Conservation (phyloP, 1,139 yeast genomes). For the Yamadazyma aaseri region DNA sequence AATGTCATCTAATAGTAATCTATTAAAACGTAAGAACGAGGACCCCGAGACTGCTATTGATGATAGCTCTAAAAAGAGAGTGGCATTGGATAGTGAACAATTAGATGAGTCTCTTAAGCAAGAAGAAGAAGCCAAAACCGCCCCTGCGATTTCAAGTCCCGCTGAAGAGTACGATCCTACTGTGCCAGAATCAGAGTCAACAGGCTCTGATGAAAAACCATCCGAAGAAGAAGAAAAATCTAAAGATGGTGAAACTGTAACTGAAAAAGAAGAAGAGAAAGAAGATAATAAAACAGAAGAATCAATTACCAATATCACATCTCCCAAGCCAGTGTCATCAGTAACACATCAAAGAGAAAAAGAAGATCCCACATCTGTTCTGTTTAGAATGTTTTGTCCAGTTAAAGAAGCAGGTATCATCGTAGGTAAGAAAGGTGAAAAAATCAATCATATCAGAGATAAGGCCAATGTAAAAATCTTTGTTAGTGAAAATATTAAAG, state of each 20-base stretch:
- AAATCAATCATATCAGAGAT: conserved; percentile 63
- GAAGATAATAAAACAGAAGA: conserved; percentile 8
- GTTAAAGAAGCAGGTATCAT: conserved; percentile 75
- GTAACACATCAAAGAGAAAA: conserved; percentile 22
- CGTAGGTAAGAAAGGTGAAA: conserved; percentile 79
- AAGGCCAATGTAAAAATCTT: conserved; percentile 66
- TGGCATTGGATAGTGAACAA: conserved; percentile 65
- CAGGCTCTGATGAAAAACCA: conserved; percentile 4
- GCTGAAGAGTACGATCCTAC: conserved; percentile 17
- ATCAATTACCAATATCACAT: conserved; percentile 5
- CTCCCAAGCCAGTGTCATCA: conserved; percentile 19
- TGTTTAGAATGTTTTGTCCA: conserved; percentile 70
- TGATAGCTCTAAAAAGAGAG: conserved; percentile 53
- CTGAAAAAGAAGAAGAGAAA: conserved; percentile 8
- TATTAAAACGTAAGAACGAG: conserved; percentile 69
- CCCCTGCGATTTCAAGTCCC: conserved; percentile 29
- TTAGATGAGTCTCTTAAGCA: conserved; percentile 29
- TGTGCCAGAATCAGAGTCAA: conserved; percentile 12
- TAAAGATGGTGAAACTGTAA: conserved; percentile 2
- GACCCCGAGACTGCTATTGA: conserved; percentile 38
- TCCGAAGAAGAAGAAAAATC: conserved; percentile 1
- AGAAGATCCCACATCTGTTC: conserved; percentile 58
- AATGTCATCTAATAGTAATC: conserved; percentile 17
- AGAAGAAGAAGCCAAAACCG: conserved; percentile 44
- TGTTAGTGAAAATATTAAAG: conserved; percentile 75